Conservation (phyloP, 2,329 filamentous ascomycete genomes). For the Dryadomyces quercivorus region DNA sequence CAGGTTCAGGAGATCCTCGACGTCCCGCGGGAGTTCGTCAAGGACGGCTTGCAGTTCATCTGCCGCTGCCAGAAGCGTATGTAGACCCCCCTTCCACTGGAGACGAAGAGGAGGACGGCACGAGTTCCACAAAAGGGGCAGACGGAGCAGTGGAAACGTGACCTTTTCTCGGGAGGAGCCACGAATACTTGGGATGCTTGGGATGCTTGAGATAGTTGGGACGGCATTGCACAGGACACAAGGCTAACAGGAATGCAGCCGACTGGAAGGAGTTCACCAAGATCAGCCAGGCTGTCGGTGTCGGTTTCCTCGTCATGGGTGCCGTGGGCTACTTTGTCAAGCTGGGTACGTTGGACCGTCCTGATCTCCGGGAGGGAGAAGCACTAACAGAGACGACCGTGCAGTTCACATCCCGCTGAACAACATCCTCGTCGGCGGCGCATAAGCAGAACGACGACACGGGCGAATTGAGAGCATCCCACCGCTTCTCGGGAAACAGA, state of each 20-base stretch:
- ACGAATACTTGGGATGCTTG: too few relatives aligned
- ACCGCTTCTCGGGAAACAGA: neutral
- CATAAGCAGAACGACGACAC: constrained; percentile 27
- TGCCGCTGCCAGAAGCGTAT: constrained; percentile 50
- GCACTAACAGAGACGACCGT: neutral
- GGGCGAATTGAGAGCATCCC: neutral
- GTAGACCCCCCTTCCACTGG: constrained; percentile 15
- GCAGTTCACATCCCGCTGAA: constrained; percentile 58
- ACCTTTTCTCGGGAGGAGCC: neutral
- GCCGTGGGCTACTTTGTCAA: constrained; percentile 60
- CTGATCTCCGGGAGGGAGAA: too few relatives aligned
- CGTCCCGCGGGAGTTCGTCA: constrained; percentile 52
- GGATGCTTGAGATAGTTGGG: neutral
- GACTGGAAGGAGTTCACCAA: constrained; percentile 43
- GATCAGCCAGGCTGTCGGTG: constrained; percentile 45
- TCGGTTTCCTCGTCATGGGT: constrained; percentile 60
- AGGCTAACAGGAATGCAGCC: constrained; percentile 18
- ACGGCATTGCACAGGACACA: neutral
- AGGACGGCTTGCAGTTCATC: constrained; percentile 49
- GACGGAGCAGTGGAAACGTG: neutral
- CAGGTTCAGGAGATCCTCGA: constrained; percentile 60
- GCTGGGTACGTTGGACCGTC: constrained; percentile 50
- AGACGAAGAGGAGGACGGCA: neutral
- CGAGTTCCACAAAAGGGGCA: neutral
- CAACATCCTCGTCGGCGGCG: constrained; percentile 56